These are phyloP conservation scores for Saccharomycopsis crataegensis DNA, from an alignment of 1,139 yeast genomes.

Conservation along the genomic window DNA sequence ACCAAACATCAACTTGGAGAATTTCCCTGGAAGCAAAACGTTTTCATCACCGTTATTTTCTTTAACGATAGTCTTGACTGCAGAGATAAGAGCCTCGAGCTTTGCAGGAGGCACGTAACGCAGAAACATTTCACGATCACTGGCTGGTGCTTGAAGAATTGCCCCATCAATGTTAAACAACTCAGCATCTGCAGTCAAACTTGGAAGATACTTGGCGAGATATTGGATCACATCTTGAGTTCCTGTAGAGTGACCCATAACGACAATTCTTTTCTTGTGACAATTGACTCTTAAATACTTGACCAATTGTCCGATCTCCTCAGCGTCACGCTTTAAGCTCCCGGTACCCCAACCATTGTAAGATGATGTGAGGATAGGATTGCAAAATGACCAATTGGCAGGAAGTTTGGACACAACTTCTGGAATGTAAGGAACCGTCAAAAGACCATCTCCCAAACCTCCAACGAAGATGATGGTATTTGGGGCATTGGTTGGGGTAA, in stretches of 20 bases:
- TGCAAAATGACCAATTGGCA: slow-evolving; percentile 52
- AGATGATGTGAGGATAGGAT: slow-evolving; percentile 56
- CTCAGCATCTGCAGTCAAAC: slow-evolving; percentile 7
- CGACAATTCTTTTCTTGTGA: slow-evolving; percentile 39
- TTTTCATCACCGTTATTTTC: slow-evolving; percentile 31
- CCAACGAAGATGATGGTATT: slow-evolving; percentile 51
- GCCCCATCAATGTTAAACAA: slow-evolving; percentile 46
- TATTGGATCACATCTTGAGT: slow-evolving; percentile 68
- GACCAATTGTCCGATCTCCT: slow-evolving; percentile 50
- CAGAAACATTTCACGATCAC: slow-evolving; percentile 52
- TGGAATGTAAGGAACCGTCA: slow-evolving; percentile 65
- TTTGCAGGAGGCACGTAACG: neutral
- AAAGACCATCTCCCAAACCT: slow-evolving; percentile 67
- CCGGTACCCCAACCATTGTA: slow-evolving; percentile 73
- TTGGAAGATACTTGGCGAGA: slow-evolving; percentile 24
- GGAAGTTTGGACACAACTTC: slow-evolving; percentile 39
- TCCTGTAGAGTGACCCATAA: slow-evolving; percentile 84
- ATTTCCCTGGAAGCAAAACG: slow-evolving; percentile 42
- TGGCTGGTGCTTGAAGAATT: slow-evolving; percentile 66
- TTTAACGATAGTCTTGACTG: slow-evolving; percentile 23
- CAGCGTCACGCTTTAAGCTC: slow-evolving; percentile 51
- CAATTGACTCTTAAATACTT: slow-evolving; percentile 45
- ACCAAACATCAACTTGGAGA: slow-evolving; percentile 35
- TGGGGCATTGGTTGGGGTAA: neutral
- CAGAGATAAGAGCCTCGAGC: slow-evolving; percentile 12